Evolutionary conservation across 1,284 basidiomycete genomes (phyloP), one percentile per base, ranked within the genome.

Genomic region (Tetrapyrgos nigripes): DNA sequence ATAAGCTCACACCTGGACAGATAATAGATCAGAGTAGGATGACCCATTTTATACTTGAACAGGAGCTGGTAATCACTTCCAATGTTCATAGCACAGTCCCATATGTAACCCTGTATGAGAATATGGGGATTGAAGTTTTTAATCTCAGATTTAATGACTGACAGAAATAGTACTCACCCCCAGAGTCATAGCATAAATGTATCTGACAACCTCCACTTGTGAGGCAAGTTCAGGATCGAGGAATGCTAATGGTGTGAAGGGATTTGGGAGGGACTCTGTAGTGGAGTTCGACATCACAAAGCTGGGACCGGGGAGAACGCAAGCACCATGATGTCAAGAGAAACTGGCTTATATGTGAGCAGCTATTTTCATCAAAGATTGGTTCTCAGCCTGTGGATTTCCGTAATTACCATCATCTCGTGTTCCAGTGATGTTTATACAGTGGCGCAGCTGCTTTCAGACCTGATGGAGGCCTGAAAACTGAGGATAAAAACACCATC

Each of bases 241-340:
- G 14, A 52, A 52, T 3, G 50, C 50, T 17, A 52, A 17, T 21
- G 50, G 31, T 3, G 50, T 52, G 50, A 19, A 21, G 23, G 50
- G 50, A 17, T 52, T 52, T 19, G 33, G 46, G 53, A 49, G 47
- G 21, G 31, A 33, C n/a, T n/a, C n/a, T n/a, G n/a, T n/a, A n/a
- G n/a, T n/a, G n/a, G n/a, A n/a, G n/a, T n/a, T n/a, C n/a, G n/a
- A n/a, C n/a, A n/a, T n/a, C n/a, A n/a, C n/a, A n/a, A n/a, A n/a
- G n/a, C n/a, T n/a, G n/a, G n/a, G n/a, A n/a, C n/a, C n/a, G n/a
- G n/a, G n/a, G n/a, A n/a, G n/a, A n/a, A n/a, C n/a, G n/a, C n/a
- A n/a, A n/a, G n/a, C n/a, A n/a, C n/a, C n/a, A n/a, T n/a, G n/a
- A n/a, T n/a, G n/a, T n/a, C n/a, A n/a, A n/a, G n/a, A n/a, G n/a